Conservation (phyloP, 2,329 filamentous ascomycete species). For the Penicillium griseofulvum region DNA sequence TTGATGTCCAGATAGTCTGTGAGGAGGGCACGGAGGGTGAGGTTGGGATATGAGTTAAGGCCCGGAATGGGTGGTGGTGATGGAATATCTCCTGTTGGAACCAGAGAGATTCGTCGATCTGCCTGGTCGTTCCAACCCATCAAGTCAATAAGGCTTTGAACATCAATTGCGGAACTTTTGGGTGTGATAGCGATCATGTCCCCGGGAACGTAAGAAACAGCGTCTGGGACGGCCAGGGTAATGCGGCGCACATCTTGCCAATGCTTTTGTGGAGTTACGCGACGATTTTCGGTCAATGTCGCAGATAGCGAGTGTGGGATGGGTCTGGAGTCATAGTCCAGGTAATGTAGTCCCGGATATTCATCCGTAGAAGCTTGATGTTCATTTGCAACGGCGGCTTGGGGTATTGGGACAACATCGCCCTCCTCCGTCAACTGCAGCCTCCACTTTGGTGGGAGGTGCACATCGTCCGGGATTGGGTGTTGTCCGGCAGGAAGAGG, state of each 20-base stretch:
- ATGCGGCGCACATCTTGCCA: constrained; percentile 93
- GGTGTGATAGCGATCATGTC: constrained; percentile 80
- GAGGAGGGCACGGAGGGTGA: constrained; percentile 73
- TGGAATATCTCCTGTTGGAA: constrained; percentile 24
- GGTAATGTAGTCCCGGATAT: constrained; percentile 24
- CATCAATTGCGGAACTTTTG: constrained; percentile 80
- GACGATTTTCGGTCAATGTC: constrained; percentile 62
- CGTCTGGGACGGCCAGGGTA: constrained; percentile 52
- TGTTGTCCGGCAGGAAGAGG: constrained; percentile 66
- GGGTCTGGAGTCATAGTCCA: constrained; percentile 52
- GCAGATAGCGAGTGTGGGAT: constrained; percentile 59
- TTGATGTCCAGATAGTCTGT: constrained; percentile 84
- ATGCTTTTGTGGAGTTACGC: constrained; percentile 72
- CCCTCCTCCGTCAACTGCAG: constrained; percentile 35
- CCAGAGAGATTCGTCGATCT: constrained; percentile 63
- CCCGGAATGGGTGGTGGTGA: constrained; percentile 35
- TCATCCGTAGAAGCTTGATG: constrained; percentile 13
- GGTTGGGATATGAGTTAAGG: constrained; percentile 33
- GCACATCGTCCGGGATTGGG: constrained; percentile 70
- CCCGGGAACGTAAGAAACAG: constrained; percentile 62
- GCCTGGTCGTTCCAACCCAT: constrained; percentile 77
- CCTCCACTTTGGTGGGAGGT: constrained; percentile 73
- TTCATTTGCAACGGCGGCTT: not conserved
- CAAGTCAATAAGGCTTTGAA: constrained; percentile 70
- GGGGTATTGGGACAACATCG: not conserved